A percentile compares a stretch with the other conserved stretches of the same genome.
phyloP scores from a whole-genome alignment of 768 basidiomycete species.

The Macrolepiota dolichaula region DNA sequence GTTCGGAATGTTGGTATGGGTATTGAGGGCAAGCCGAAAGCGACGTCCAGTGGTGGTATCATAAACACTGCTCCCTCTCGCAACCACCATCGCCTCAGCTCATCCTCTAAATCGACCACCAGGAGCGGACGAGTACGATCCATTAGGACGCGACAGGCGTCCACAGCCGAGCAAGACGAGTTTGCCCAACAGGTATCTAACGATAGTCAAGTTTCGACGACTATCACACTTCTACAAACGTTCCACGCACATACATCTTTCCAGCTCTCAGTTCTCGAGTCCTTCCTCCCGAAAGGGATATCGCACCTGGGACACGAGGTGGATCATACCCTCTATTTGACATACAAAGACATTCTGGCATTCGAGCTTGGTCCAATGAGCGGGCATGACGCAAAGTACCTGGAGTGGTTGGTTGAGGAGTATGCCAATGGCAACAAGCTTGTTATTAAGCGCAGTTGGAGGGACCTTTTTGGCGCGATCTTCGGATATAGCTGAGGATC shows the following conservation, averaged over 20 bases:
- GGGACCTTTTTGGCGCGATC: conserved; percentile 41
- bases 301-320: conserved; percentile 2
- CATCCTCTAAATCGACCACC: conserved; percentile 33
- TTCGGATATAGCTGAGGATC: conserved; percentile 36
- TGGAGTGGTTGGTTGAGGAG: conserved; percentile 75
- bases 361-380: conserved; percentile 79
- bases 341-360: conserved; percentile 59
- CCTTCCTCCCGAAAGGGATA: conserved; percentile 25
- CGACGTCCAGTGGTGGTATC: conserved; percentile 19
- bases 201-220: conserved; percentile 36
- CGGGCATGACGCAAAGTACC: conserved; percentile 63
- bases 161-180: conserved; percentile 22
- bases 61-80: conserved; percentile 1
- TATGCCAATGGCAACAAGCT: conserved; percentile 40
- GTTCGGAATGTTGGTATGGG: conserved; percentile 65
- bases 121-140: conserved; percentile 50
- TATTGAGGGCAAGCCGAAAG: conserved; percentile 62
- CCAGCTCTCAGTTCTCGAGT: conserved; percentile 47
- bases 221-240: conserved; percentile 60
- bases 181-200: conserved; percentile 16
- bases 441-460: conserved; percentile 47
- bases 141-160: conserved; percentile 30
- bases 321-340: conserved; percentile 32
- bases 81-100: conserved; percentile 12
- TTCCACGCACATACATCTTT: conserved; percentile 65